phyloP scores from a whole-genome alignment of 768 basidiomycete species.

The Hortiboletus flavorubellus region DNA sequence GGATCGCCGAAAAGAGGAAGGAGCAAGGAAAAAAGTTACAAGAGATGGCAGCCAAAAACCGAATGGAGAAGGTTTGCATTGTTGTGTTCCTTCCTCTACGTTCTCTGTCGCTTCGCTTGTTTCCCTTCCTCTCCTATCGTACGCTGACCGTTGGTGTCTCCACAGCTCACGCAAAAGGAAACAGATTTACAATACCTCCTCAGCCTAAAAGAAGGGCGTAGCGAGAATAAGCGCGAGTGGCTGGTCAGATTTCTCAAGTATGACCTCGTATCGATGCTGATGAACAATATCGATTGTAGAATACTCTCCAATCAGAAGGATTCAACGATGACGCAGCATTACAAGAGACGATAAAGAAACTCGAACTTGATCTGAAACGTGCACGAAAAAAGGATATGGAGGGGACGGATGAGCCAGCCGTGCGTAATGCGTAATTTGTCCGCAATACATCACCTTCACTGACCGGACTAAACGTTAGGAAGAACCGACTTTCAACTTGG shows the following conservation, averaged over 20 bases:
- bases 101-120: not conserved
- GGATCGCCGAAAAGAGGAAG: slow-evolving; percentile 71
- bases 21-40: slow-evolving; percentile 89
- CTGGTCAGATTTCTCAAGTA: slow-evolving; percentile 38
- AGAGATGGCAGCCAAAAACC: slow-evolving; percentile 82
- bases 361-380: slow-evolving; percentile 74
- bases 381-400: slow-evolving; percentile 78
- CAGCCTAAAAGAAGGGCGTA: slow-evolving; percentile 60
- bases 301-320: slow-evolving; percentile 61
- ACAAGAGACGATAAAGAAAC: slow-evolving; percentile 81
- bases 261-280: not conserved
- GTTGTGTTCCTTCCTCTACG: not conserved
- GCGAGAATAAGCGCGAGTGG: slow-evolving; percentile 72
- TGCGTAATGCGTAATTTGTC: slow-evolving; percentile 21
- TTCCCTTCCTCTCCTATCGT: not conserved
- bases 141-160: not conserved
- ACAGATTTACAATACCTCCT: slow-evolving; percentile 64
- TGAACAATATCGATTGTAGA: slow-evolving; percentile 34
- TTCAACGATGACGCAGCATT: slow-evolving; percentile 76
- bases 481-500: slow-evolving; percentile 83
- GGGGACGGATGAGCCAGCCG: slow-evolving; percentile 60
- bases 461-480: slow-evolving; percentile 43
- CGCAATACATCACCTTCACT: not conserved
- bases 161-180: slow-evolving; percentile 72
- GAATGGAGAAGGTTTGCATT: slow-evolving; percentile 73